phyloP scores from a whole-genome alignment of 768 basidiomycete species.

The Sarcodon sp. region DNA sequence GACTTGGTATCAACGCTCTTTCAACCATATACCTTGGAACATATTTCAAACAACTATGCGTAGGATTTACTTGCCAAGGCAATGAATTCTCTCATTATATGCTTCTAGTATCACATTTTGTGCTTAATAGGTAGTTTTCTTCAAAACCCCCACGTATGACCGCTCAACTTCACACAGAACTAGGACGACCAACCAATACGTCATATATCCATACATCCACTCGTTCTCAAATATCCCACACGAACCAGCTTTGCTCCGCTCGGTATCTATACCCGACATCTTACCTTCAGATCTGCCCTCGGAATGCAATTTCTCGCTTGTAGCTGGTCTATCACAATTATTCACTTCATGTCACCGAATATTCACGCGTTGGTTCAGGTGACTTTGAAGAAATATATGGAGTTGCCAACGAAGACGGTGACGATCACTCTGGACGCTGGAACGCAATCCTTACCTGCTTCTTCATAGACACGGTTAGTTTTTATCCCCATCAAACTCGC shows the following conservation, averaged over 20 bases:
- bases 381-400: constrained; percentile 94
- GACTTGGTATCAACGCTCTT: constrained; percentile 36
- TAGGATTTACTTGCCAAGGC: constrained; percentile 85
- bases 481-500: neutral
- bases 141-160: neutral
- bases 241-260: constrained; percentile 45
- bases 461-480: constrained; percentile 84
- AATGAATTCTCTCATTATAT: constrained; percentile 96
- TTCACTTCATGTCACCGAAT: constrained; percentile 1
- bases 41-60: neutral
- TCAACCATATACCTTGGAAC: neutral
- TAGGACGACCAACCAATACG: constrained; percentile 49
- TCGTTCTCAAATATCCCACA: constrained; percentile 76
- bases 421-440: constrained; percentile 70
- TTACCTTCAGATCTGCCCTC: constrained; percentile 58
- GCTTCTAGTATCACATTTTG: constrained; percentile 80
- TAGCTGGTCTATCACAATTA: constrained; percentile 47
- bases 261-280: constrained; percentile 74
- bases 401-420: constrained; percentile 24
- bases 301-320: constrained; percentile 64
- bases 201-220: constrained; percentile 84
- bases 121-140: constrained; percentile 60
- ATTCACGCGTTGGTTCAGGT: constrained; percentile 26
- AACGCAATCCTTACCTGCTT: constrained; percentile 90
- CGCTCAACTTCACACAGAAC: constrained; percentile 30